Percentiles rank a stretch among this genome's conserved stretches.
These are phyloP conservation scores for Camelina neglecta DNA, from an alignment of 345 rosid species.

Conservation along the genomic window DNA sequence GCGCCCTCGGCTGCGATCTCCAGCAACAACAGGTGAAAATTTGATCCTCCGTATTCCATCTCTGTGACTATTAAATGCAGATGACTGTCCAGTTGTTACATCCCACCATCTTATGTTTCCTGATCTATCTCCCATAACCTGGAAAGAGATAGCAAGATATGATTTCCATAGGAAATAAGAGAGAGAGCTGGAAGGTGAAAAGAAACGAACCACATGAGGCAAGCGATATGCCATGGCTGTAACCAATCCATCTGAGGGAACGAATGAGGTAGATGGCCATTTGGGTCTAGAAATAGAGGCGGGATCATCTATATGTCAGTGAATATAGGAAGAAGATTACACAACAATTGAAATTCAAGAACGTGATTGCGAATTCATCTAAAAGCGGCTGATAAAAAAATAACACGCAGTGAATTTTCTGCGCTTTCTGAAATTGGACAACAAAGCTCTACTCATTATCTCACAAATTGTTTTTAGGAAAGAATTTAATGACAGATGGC, in stretches of 20 bases:
- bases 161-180: constrained; percentile 36
- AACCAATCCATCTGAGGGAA: constrained; percentile 88
- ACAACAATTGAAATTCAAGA: constrained; percentile 33
- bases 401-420: constrained; percentile 20
- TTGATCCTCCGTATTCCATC: constrained; percentile 95
- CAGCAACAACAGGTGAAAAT: constrained; percentile 93
- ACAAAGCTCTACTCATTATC: constrained; percentile 21
- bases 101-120: constrained; percentile 99
- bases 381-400: constrained; percentile 5
- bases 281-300: constrained; percentile 77
- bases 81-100: constrained; percentile 93
- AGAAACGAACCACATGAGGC: constrained; percentile 88
- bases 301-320: constrained; percentile 36
- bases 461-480: background rate
- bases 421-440: constrained; percentile 16
- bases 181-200: constrained; percentile 30
- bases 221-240: constrained; percentile 98
- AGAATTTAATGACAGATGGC: constrained; percentile 11
- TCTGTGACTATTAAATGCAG: constrained; percentile 88
- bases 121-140: constrained; percentile 76
- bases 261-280: constrained; percentile 98
- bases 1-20: constrained; percentile 95
- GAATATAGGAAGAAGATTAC: constrained; percentile 20
- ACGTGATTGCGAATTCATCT: constrained; percentile 36
- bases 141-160: constrained; percentile 39